Conservation (phyloP, 78 protist species). For the Diacronema lutheri region DNA sequence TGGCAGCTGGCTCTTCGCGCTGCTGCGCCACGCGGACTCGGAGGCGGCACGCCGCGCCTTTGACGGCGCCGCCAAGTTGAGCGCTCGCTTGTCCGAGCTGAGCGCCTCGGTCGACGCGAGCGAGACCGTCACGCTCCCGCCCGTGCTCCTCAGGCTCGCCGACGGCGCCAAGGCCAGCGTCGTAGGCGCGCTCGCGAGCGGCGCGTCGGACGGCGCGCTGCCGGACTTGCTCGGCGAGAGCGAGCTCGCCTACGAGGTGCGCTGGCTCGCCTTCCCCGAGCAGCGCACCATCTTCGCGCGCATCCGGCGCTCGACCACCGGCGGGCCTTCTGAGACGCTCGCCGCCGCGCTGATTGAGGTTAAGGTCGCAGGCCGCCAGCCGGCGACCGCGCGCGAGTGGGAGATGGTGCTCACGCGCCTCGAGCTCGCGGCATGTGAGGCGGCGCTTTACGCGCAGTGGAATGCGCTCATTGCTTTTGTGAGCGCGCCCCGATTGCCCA, state of each 20-base stretch:
- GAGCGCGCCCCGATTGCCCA: background rate
- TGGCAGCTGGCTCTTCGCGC: background rate
- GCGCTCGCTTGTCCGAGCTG: background rate
- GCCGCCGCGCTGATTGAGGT: background rate
- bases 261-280: slow-evolving; percentile 2
- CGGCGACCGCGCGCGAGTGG: background rate
- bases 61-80: background rate
- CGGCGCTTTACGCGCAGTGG: background rate
- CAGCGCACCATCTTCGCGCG: background rate
- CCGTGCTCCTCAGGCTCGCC: background rate
- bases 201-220: background rate
- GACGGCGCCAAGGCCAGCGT: background rate
- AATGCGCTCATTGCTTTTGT: background rate
- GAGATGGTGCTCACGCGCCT: background rate
- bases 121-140: background rate
- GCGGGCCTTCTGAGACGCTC: background rate
- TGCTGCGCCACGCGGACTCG: background rate
- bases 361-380: background rate
- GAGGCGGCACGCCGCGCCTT: background rate
- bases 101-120: background rate
- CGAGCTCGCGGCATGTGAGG: background rate
- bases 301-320: background rate
- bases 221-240: background rate
- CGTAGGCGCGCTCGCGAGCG: background rate
- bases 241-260: background rate